Evolutionary conservation across 1,139 yeast species (phyloP), one percentile per base, ranked within the genome.

Genomic region (Torulaspora pretoriensis): DNA sequence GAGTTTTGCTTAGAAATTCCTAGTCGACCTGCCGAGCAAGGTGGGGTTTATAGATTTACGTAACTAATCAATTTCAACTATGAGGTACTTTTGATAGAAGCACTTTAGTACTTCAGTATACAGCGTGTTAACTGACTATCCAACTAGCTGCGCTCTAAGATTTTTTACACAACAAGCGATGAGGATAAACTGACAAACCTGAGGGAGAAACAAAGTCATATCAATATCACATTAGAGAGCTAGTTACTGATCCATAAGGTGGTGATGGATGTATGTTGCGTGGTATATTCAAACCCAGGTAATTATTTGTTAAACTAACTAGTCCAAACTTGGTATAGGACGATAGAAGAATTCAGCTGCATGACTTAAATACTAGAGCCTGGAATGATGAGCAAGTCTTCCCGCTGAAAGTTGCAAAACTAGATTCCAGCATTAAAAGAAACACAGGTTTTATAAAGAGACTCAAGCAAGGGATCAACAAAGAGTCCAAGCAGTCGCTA

Each of bases 401-500:
- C 31, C 54, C 55, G 2, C 28, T 53, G 9, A 55, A 67, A 1
- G 60, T 71, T 1, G 51, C 61, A 12, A 72, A 75, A 38, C 68
- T 83, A 12, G 97, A 90, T 60, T 72, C 95, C 0, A 82, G 92
- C 42, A 69, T 90, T 50, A 90, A 89, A 70, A 86, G 83, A 61
- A 88, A 90, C 61, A 82, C 89, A 3, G 84, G 89, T 0, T 86
- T 88, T 55, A 81, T 88, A 46, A 83, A 83, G 59, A 83, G 83
- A 56, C 65, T 88, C 42, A 74, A 81, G 50, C 71, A 76, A 3
- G 72, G 82, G 2, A 68, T 88, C 35, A 74, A 68, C 30, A 75
- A 71, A 30, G 83, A 78, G 2, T 64, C 68, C 23, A 71, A 68
- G 38, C 56, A 60, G 3, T 61, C 72, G 4, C 64, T 86, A 4